These are phyloP conservation scores for Mycena olivaceomarginata DNA, from an alignment of 768 basidiomycete genomes.

Conservation along the genomic window DNA sequence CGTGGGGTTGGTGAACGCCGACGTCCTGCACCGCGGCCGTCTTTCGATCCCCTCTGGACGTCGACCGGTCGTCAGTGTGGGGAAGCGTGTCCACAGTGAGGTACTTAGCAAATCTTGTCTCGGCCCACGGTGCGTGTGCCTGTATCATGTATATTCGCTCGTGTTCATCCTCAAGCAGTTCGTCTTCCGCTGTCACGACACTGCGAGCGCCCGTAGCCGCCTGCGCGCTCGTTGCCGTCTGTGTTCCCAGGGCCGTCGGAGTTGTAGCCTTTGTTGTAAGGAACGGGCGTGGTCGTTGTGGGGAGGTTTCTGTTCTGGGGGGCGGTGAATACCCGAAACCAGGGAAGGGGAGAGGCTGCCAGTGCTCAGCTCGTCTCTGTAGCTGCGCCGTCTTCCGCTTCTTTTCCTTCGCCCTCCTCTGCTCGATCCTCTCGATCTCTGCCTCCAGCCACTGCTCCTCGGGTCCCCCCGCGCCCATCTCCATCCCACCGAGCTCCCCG, in stretches of 20 bases:
- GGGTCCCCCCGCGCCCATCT: neutral
- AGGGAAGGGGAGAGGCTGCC: conserved; percentile 27
- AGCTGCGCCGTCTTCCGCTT: conserved; percentile 30
- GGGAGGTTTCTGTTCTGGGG: neutral
- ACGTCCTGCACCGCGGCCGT: too few relatives aligned
- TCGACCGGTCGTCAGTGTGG: neutral
- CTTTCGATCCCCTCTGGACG: too few relatives aligned
- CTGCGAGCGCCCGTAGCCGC: too few relatives aligned
- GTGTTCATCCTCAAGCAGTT: conserved; percentile 25
- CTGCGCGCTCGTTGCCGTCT: too few relatives aligned
- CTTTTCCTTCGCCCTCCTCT: neutral
- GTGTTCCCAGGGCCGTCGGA: neutral
- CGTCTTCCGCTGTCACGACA: neutral
- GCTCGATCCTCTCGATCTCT: neutral
- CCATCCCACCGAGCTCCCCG: too few relatives aligned
- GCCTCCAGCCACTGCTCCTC: neutral
- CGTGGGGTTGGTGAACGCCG: neutral
- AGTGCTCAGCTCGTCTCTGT: conserved; percentile 29
- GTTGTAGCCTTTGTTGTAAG: neutral
- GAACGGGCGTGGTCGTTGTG: conserved; percentile 7
- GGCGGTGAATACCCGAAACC: conserved; percentile 36
- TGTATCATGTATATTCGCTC: conserved; percentile 11
- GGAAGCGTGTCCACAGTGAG: neutral
- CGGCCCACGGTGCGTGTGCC: conserved; percentile 27
- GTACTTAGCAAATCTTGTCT: conserved; percentile 32